Evolutionary conservation across 73 alveolate species (phyloP), one percentile per base, ranked within the genome.

Genomic region (Breviolum minutum): DNA sequence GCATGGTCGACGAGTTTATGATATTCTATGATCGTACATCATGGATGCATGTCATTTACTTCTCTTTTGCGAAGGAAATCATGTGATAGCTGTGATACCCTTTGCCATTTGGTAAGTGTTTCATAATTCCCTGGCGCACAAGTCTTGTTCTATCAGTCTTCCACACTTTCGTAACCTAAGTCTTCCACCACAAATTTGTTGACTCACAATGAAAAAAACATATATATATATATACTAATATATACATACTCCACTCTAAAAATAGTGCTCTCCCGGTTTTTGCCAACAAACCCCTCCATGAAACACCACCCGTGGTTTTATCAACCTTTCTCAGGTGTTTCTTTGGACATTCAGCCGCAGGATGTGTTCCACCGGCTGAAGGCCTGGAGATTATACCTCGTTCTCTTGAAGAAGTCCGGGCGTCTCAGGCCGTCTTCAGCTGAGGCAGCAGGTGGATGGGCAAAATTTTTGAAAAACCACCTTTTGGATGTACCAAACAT

Each of bases 311-410:
- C n/a, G n/a, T n/a, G n/a, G n/a, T n/a, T n/a, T n/a, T n/a, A n/a
- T n/a, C n/a, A n/a, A n/a, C n/a, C n/a, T n/a, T n/a, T n/a, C n/a
- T 11, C 80, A 90, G 96, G 84, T 24, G 96, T 74, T 5, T 71
- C 54, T 29, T 26, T 90, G 76, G 96, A 90, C 74, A 54, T 90
- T 80, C 66, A 90, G 96, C 96, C 96, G 40, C 60, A 90, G 73
- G 96, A 90, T 74, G 85, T 90, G 63, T 90, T 90, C 96, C 96
- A 90, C 83, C 87, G 96, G 84, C 86, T 90, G 87, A 69, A 74
- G 83, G 96, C 87, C 66, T 90, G 96, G 96, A 40, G 85, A 32
- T 22, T 90, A 54, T 90, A 90, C 77, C 70, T 90, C 77, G 96
- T 90, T 8, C 87, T 90, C 73, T 20, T 90, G 96, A 90, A 90